phyloP scores from a whole-genome alignment of 192 early-diverging fungal species.

The Coemansia sp. region DNA sequence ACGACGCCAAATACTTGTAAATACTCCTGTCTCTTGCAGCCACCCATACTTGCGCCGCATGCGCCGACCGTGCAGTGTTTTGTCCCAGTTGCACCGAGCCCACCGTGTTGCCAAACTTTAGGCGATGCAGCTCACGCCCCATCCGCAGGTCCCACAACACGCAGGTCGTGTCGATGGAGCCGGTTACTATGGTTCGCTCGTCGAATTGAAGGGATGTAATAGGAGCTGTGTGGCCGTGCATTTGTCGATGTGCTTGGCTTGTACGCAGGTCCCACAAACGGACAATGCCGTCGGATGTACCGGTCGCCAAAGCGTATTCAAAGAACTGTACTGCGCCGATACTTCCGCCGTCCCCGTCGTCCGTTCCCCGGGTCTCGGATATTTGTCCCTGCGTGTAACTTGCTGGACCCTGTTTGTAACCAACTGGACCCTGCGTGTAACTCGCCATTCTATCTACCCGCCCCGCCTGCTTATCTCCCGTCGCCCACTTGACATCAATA shows the following conservation, averaged over 20 bases:
- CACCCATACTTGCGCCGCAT: conserved; percentile 58
- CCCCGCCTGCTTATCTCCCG: conserved; percentile 15
- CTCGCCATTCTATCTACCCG: background rate
- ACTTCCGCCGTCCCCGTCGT: conserved; percentile 55
- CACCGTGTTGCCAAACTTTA: conserved; percentile 58
- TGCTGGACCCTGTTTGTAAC: no score
- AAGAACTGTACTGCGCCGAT: conserved; percentile 74
- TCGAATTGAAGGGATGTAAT: conserved; percentile 68
- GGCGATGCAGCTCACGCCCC: conserved; percentile 60
- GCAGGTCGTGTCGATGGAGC: conserved; percentile 65
- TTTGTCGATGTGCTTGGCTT: conserved; percentile 68
- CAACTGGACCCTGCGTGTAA: no score
- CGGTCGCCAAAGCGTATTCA: conserved; percentile 70
- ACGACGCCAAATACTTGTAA: conserved; percentile 60
- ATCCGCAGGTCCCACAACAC: conserved; percentile 78
- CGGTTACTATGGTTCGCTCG: conserved; percentile 69
- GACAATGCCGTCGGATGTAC: conserved; percentile 69
- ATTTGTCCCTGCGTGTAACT: no score
- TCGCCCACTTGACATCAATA: conserved; percentile 72
- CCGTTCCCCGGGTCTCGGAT: conserved; percentile 15
- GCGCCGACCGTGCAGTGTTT: conserved; percentile 35
- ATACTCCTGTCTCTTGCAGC: conserved; percentile 51
- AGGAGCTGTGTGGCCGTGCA: conserved; percentile 64
- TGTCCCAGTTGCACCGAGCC: conserved; percentile 24
- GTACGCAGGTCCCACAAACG: conserved; percentile 81